These are phyloP conservation scores for Kwoniella mangroviensis DNA, from an alignment of 768 basidiomycete genomes.

Conservation along the genomic window DNA sequence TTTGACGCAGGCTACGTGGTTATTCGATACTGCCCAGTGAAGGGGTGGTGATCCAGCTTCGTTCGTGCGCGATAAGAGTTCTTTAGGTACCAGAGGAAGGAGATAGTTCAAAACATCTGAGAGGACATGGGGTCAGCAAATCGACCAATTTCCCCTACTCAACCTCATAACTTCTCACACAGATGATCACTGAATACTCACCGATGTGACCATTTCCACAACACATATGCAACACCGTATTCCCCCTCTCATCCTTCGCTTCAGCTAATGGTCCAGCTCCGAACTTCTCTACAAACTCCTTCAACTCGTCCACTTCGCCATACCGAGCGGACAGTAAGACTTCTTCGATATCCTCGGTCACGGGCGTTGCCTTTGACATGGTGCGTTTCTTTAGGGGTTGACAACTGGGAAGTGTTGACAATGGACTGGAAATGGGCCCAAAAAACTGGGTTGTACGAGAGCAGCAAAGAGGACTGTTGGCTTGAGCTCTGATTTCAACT, in stretches of 20 bases:
- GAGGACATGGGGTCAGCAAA: too few species aligned
- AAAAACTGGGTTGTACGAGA: too few species aligned
- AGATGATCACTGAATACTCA: slow-evolving; percentile 54
- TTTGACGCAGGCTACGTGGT: slow-evolving; percentile 65
- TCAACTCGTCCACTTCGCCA: slow-evolving; percentile 80
- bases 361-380: slow-evolving; percentile 40
- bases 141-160: too few species aligned
- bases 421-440: neutral
- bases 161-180: too few species aligned
- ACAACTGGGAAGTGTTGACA: neutral
- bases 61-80: slow-evolving; percentile 70
- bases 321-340: slow-evolving; percentile 82
- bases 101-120: slow-evolving; percentile 78
- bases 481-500: neutral
- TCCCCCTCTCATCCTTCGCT: slow-evolving; percentile 75
- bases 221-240: slow-evolving; percentile 82
- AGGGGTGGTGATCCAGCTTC: slow-evolving; percentile 76
- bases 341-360: slow-evolving; percentile 64
- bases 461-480: slow-evolving; percentile 7
- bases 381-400: neutral
- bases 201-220: slow-evolving; percentile 87
- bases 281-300: slow-evolving; percentile 68
- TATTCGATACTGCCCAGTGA: slow-evolving; percentile 89
- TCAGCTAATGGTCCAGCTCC: slow-evolving; percentile 61
- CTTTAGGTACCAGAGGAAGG: slow-evolving; percentile 65